These are phyloP conservation scores for Rhizopus delemar DNA, from an alignment of 371 early-diverging fungal genomes.

Conservation along the genomic window DNA sequence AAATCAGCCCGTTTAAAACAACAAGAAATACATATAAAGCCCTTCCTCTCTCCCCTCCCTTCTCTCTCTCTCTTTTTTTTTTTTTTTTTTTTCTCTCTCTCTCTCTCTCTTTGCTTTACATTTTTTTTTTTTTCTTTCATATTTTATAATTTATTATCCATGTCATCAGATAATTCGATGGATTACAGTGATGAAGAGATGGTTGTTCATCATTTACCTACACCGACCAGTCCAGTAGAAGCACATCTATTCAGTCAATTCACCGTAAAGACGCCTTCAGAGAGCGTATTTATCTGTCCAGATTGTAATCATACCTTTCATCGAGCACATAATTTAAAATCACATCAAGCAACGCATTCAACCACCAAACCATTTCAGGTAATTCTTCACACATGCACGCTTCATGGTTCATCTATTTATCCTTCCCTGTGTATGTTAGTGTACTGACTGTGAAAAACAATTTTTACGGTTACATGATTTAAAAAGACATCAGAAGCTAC, in stretches of 20 bases:
- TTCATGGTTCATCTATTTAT: not conserved
- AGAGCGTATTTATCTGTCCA: slow-evolving; percentile 26
- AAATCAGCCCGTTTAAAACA: not conserved
- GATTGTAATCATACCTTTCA: slow-evolving; percentile 47
- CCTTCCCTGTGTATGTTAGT: slow-evolving; percentile 17
- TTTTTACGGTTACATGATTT: slow-evolving; percentile 77
- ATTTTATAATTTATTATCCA: slow-evolving; percentile 1
- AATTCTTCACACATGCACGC: slow-evolving; percentile 3
- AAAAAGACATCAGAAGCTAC: slow-evolving; percentile 73
- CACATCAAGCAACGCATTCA: slow-evolving; percentile 51
- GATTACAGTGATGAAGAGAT: not conserved
- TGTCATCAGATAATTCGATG: not conserved
- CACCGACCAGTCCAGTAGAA: slow-evolving; percentile 16
- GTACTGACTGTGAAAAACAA: slow-evolving; percentile 41
- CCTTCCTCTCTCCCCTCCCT: not conserved
- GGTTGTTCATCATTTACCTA: slow-evolving; percentile 8
- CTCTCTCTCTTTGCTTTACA: not conserved
- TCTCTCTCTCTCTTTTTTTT: not conserved
- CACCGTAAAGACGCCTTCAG: slow-evolving; percentile 17
- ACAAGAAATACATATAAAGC: not conserved
- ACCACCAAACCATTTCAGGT: slow-evolving; percentile 49
- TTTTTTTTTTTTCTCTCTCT: slow-evolving; percentile 4
- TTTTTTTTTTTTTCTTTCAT: slow-evolving; percentile 1
- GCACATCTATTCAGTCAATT: slow-evolving; percentile 20
- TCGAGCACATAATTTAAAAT: slow-evolving; percentile 52